phyloP scores from a whole-genome alignment of 2,329 filamentous ascomycete genomes.

The Fusarium sacchari region DNA sequence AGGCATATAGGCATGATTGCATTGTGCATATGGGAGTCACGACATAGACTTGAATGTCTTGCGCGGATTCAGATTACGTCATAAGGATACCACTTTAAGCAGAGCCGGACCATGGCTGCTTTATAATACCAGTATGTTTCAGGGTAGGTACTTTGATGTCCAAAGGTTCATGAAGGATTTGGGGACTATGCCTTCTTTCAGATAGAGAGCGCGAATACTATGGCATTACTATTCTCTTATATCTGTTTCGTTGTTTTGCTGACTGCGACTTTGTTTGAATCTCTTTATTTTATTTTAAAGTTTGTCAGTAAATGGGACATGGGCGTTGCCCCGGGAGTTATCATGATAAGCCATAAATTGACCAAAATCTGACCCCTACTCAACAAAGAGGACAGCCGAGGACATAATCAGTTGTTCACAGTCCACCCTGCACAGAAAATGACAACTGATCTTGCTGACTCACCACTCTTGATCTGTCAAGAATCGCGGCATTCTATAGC shows the following conservation, averaged over 20 bases:
- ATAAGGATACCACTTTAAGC: slow-evolving; percentile 38
- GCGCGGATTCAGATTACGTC: slow-evolving; percentile 33
- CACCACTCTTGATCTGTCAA: not conserved
- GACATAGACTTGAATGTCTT: slow-evolving; percentile 24
- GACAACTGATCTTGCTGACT: not conserved
- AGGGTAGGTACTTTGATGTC: not conserved
- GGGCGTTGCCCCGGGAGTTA: not conserved
- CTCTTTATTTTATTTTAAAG: not conserved
- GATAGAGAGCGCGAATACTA: not conserved
- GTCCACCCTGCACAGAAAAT: not conserved
- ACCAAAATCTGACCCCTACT: not conserved
- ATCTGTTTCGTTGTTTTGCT: not conserved
- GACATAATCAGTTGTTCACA: not conserved
- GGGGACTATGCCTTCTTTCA: not conserved
- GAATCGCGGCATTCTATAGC: not conserved
- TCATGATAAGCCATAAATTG: slow-evolving; percentile 4
- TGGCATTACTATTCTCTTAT: not conserved
- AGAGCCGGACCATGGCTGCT: slow-evolving; percentile 14
- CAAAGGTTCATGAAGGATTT: not conserved
- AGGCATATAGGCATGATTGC: slow-evolving; percentile 27
- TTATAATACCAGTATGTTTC: not conserved
- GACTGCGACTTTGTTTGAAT: not conserved
- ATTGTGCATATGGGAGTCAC: slow-evolving; percentile 13
- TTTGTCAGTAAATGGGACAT: not conserved
- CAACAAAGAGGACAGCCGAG: not conserved